These are phyloP conservation scores for Orbilia blumenaviensis DNA, from an alignment of 2,329 filamentous ascomycete species.

Conservation along the genomic window DNA sequence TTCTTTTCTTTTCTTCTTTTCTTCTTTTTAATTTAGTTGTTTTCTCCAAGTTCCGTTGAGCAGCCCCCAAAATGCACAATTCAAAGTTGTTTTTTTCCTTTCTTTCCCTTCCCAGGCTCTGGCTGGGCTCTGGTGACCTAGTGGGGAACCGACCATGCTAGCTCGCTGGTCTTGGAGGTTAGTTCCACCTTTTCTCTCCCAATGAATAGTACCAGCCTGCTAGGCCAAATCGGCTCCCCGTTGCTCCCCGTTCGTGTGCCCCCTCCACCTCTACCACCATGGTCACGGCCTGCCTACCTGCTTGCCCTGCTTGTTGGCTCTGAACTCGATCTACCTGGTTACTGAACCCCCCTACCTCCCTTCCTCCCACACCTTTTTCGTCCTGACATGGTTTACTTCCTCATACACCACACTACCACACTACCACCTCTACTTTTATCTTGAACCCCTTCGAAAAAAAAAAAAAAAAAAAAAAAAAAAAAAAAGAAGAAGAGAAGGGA, in stretches of 20 bases:
- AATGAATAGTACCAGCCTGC: conserved; percentile 35
- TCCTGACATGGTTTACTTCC: conserved; percentile 49
- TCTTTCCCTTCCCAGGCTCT: background rate
- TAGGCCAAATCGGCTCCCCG: conserved; percentile 48
- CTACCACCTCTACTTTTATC: too few relatives aligned
- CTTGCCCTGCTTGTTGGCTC: conserved; percentile 33
- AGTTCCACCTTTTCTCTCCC: conserved; percentile 38
- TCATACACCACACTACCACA: too few relatives aligned
- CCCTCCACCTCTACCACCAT: background rate
- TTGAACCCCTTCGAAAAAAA: conserved; percentile 33
- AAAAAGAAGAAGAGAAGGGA: background rate
- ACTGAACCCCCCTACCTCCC: conserved; percentile 22
- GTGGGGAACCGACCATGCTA: conserved; percentile 43
- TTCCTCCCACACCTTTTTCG: conserved; percentile 30
- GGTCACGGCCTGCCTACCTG: conserved; percentile 5
- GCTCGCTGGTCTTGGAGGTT: conserved; percentile 28
- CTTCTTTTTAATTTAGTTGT: conserved; percentile 34
- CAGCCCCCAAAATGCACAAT: conserved; percentile 45
- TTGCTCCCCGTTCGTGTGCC: conserved; percentile 19
- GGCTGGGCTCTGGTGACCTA: conserved; percentile 35
- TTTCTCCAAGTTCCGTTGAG: conserved; percentile 44
- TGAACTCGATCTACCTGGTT: conserved; percentile 46
- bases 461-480: conserved; percentile 3
- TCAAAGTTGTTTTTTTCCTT: conserved; percentile 37
- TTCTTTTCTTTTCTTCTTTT: conserved; percentile 20